Evolutionary conservation across 2,329 filamentous ascomycete species (phyloP).

Genomic region (Talaromyces sp.): DNA sequence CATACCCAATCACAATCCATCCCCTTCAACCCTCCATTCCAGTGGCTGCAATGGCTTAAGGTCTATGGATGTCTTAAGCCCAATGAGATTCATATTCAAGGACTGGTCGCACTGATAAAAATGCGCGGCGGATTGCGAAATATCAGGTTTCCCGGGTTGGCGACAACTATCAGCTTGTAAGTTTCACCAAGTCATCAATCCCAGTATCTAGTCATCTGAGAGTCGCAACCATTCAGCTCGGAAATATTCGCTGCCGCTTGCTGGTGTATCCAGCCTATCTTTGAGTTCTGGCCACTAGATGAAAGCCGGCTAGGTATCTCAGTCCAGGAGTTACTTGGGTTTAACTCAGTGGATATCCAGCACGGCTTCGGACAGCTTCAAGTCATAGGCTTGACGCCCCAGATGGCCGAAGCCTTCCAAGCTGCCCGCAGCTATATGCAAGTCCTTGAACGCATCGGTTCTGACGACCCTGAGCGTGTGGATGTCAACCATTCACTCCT

Average conservation of each 20-base stretch:
- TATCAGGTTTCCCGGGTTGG: constrained; percentile 40
- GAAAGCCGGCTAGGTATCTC: constrained; percentile 19
- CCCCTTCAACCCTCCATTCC: constrained; percentile 39
- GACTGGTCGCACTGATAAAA: constrained; percentile 38
- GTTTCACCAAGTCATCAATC: constrained; percentile 6
- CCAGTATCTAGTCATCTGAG: not conserved
- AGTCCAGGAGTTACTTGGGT: constrained; percentile 31
- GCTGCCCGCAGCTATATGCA: constrained; percentile 36
- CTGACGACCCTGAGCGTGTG: constrained; percentile 24
- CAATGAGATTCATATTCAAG: constrained; percentile 39
- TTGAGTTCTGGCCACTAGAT: constrained; percentile 31
- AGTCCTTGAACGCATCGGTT: constrained; percentile 17
- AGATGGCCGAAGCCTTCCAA: constrained; percentile 36
- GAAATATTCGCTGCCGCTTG: constrained; percentile 31
- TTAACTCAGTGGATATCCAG: constrained; percentile 28
- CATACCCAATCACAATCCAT: constrained; percentile 12
- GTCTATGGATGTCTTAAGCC: constrained; percentile 39
- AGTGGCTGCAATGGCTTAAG: constrained; percentile 40
- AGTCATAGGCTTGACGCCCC: constrained; percentile 28
- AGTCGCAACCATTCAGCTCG: constrained; percentile 21
- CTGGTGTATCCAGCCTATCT: constrained; percentile 27
- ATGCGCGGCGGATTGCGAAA: constrained; percentile 41
- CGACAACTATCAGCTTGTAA: constrained; percentile 43
- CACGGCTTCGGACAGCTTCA: constrained; percentile 26
- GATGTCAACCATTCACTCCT: constrained; percentile 27